Evolutionary conservation across 306 rosid species (phyloP), one percentile per base, ranked within the genome.

Genomic region (Ceratonia siliqua): DNA sequence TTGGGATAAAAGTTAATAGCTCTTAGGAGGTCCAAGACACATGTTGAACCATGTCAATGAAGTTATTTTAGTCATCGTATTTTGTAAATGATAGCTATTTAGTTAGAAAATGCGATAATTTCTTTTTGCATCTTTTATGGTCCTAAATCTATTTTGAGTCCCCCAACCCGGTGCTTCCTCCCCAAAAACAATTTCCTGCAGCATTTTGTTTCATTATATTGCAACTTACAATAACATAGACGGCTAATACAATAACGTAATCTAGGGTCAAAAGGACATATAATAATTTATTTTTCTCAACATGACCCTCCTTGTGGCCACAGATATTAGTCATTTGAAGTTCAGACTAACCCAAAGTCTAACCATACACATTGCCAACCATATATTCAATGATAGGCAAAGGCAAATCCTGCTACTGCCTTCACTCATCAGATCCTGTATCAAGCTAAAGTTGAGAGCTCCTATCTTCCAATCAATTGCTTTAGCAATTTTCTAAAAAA

Each of bases 21-120:
- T 24, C 35, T 45, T 46, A 65, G 14, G 52, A 62, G 43, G 70
- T 25, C 63, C 70, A 46, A 38, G 64, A 48, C 57, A 35, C 50
- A 33, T 17, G 69, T 55, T 24, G 58, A 32, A 71, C 22, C 46
- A 65, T 17, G 56, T 78, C 18, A 78, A 70, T 36, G 38, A 13
- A 8, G 42, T 78, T 62, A 45, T 42, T 70, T 41, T 25, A 39
- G 63, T 36, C 62, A 55, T 55, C 7, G 30, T 21, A 24, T 5
- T 12, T 28, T 27, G 63, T 39, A 57, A 57, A 0, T 27, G 5
- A 6, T 22, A 25, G 39, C 4, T 28, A 13, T 2, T 57, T 6
- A 27, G 3, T 28, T 15, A 27, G 20, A 18, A 57, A 57, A 25
- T 11, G 8, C 6, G 63, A 5, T 7, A 10, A 57, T 28, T 15